A percentile compares a stretch with the other conserved stretches of the same genome.
phyloP scores from a whole-genome alignment of 2,329 filamentous ascomycete genomes.

The Verticillium klebahnii region DNA sequence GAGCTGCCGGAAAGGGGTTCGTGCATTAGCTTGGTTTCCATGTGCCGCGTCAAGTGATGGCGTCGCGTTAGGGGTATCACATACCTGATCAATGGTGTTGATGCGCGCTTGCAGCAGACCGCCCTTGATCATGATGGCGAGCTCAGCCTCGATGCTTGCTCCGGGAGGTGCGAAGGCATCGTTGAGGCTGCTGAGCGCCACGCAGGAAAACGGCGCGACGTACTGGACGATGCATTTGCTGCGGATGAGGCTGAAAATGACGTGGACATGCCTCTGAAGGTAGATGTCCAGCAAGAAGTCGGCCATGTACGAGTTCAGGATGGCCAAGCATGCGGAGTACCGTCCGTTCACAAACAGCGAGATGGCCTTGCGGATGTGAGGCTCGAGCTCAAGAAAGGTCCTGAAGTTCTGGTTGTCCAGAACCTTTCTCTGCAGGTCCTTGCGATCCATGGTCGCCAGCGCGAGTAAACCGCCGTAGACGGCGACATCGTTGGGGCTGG shows the following conservation, averaged over 20 bases:
- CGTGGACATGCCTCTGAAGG: slow-evolving; percentile 67
- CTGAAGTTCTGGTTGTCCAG: slow-evolving; percentile 80
- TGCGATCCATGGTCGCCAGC: slow-evolving; percentile 81
- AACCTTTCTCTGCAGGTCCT: slow-evolving; percentile 68
- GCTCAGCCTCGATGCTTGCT: slow-evolving; percentile 65
- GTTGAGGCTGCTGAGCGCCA: slow-evolving; percentile 75
- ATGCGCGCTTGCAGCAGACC: slow-evolving; percentile 73
- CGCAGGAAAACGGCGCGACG: slow-evolving; percentile 82
- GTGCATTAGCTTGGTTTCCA: slow-evolving; percentile 6
- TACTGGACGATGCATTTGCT: slow-evolving; percentile 93
- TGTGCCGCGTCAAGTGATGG: not conserved
- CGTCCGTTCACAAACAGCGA: slow-evolving; percentile 85
- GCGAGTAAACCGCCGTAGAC: slow-evolving; percentile 88
- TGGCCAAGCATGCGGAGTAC: slow-evolving; percentile 78
- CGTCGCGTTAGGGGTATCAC: slow-evolving; percentile 7
- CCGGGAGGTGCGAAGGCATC: slow-evolving; percentile 65
- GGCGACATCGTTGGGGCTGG: slow-evolving; percentile 83
- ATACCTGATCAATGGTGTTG: slow-evolving; percentile 73
- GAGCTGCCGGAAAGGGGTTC: slow-evolving; percentile 38
- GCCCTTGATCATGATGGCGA: slow-evolving; percentile 71
- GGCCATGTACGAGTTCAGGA: slow-evolving; percentile 72
- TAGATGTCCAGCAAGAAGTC: slow-evolving; percentile 93
- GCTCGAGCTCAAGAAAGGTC: slow-evolving; percentile 84
- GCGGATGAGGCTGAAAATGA: slow-evolving; percentile 70
- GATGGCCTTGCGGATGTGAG: slow-evolving; percentile 89